Base-by-base conservation (phyloP, 495 filamentous ascomycete genomes). In the Hypoxylon perforatum region DNA sequence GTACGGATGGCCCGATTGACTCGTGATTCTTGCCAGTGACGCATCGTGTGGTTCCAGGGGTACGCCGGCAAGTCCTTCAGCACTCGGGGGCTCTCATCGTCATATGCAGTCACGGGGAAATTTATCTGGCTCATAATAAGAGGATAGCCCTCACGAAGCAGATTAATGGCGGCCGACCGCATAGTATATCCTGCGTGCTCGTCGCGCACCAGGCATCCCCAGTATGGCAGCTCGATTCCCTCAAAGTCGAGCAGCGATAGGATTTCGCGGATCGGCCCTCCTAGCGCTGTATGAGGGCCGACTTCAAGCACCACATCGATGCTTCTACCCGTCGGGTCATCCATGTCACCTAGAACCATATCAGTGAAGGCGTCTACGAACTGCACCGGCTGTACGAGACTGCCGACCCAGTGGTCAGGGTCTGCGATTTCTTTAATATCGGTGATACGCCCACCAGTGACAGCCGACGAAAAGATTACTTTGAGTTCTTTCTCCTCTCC, bases 211-310 rank as follows among this genome's bases (percentile, higher is more conserved):
- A 54, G 9, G n/a, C 33, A 3, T 3, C 14, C 12, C 2, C 8
- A 17, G 28, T 71, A 73, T 0, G 63, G 44, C 12, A 59, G 1
- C 25, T 51, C 21, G 3, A 4, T 15, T 11, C n/a, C 17, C 8
- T 21, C n/a, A 1, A 10, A 14, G 8, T 47, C 42, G 18, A 1
- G 1, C 39, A 15, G 39, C 1, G 14, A 1, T 3, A 75, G 33
- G 8, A 51, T 72, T 17, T 73, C 52, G 1, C 39, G 30, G 3
- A 67, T 57, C 0, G 67, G 60, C 3, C 79, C 77, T 35, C 74
- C 69, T 0, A 83, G 65, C 6, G 80, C 71, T 14, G 76, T 70
- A 46, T 83, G 81, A 0, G 80, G 77, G 1, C 81, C 81, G 58
- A 83, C 50, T 47, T 83, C 81, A 3, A 73, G 1, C 0, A 67